Evolutionary conservation across 192 early-diverging fungal species (phyloP).

Genomic region (Coemansia sp.): DNA sequence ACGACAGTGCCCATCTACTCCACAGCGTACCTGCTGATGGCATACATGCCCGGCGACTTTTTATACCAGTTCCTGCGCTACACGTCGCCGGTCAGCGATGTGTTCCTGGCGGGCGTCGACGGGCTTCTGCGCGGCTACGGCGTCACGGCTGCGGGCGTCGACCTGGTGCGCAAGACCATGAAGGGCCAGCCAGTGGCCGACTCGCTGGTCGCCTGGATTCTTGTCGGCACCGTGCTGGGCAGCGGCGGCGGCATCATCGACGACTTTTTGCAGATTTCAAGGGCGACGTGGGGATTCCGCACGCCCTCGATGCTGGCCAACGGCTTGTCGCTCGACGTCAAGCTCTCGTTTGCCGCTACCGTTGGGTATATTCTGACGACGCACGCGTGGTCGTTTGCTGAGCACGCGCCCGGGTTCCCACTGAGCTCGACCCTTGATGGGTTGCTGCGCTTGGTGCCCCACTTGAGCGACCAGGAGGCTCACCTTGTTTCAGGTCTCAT

Average conservation of each 20-base stretch:
- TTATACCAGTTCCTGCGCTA: conserved; percentile 39
- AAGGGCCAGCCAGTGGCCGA: conserved; percentile 44
- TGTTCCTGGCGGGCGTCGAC: conserved; percentile 54
- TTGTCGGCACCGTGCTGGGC: conserved; percentile 54
- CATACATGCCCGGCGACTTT: conserved; percentile 44
- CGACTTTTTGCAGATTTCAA: conserved; percentile 55
- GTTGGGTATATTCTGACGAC: conserved; percentile 55
- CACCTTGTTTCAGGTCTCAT: conserved; percentile 43
- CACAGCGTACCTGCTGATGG: conserved; percentile 41
- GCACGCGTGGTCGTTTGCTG: conserved; percentile 55
- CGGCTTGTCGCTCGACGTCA: conserved; percentile 43
- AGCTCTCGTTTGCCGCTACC: conserved; percentile 48
- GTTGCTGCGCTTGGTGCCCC: conserved; percentile 38
- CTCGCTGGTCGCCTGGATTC: conserved; percentile 55
- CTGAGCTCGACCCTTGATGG: conserved; percentile 37
- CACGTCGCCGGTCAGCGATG: conserved; percentile 51
- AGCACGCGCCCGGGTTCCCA: conserved; percentile 43
- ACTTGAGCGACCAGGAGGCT: conserved; percentile 46
- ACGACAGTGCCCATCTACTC: conserved; percentile 49
- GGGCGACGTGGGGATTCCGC: conserved; percentile 43
- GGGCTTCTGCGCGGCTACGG: conserved; percentile 59
- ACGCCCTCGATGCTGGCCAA: conserved; percentile 42
- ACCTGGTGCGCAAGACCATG: conserved; percentile 52
- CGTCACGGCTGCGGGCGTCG: conserved; percentile 56
- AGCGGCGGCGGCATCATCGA: conserved; percentile 60